Conservation (phyloP, 2,329 filamentous ascomycete species). For the Amauroascus niger region DNA sequence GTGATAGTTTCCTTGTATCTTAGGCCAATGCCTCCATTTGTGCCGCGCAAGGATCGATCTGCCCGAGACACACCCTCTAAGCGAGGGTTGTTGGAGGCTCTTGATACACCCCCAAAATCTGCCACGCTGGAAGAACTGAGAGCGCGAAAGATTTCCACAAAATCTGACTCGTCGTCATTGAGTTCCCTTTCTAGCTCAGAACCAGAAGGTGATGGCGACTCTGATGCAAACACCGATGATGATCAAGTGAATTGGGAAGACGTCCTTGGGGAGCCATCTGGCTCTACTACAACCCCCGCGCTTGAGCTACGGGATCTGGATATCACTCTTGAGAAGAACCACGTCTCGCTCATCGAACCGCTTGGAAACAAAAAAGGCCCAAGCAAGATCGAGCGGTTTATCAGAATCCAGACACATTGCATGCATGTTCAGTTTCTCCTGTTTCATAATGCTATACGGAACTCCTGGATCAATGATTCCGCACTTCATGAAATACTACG, state of each 20-base stretch:
- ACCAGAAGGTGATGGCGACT: conserved; percentile 13
- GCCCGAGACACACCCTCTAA: conserved; percentile 20
- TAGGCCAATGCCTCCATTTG: conserved; percentile 37
- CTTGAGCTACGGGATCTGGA: conserved; percentile 59
- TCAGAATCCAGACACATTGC: conserved; percentile 70
- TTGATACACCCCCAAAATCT: conserved; percentile 11
- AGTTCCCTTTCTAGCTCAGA: conserved; percentile 23
- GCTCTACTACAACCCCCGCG: conserved; percentile 37
- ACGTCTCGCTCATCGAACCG: conserved; percentile 51
- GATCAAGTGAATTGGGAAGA: conserved; percentile 53
- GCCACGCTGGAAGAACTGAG: conserved; percentile 12
- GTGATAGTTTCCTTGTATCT: background rate
- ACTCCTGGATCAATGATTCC: conserved; percentile 70
- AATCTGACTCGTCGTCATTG: conserved; percentile 32
- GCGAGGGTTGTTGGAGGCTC: conserved; percentile 19
- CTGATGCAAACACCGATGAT: conserved; percentile 51
- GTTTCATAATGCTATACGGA: conserved; percentile 80
- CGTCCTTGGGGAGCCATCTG: conserved; percentile 33
- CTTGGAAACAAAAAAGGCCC: conserved; percentile 68
- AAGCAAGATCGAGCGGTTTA: conserved; percentile 70
- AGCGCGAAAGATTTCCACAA: conserved; percentile 8
- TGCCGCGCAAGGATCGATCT: conserved; percentile 35
- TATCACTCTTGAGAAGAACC: conserved; percentile 51
- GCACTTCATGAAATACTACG: conserved; percentile 67
- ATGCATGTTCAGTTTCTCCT: conserved; percentile 80